These are phyloP conservation scores for Ampelomyces quisqualis DNA, from an alignment of 2,329 filamentous ascomycete species.

Conservation along the genomic window DNA sequence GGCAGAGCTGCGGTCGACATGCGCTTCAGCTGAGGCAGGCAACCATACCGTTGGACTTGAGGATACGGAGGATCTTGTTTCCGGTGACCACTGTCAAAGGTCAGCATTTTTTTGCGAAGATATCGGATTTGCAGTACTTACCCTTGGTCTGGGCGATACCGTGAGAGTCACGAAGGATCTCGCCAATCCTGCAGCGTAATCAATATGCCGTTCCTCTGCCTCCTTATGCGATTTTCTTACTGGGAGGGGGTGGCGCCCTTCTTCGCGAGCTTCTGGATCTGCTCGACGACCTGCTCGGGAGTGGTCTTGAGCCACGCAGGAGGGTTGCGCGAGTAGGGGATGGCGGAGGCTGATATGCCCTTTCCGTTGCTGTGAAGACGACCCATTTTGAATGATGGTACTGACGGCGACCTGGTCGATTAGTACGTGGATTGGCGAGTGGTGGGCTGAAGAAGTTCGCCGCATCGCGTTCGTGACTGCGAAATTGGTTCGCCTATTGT, in stretches of 20 bases:
- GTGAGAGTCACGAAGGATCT: conserved; percentile 96
- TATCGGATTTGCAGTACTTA: conserved; percentile 50
- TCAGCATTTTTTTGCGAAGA: conserved; percentile 13
- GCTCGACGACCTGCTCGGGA: conserved; percentile 96
- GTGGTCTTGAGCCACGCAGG: conserved; percentile 99
- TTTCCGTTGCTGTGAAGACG: conserved; percentile 99
- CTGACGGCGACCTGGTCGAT: conserved; percentile 23
- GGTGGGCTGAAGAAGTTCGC: conserved; percentile 21
- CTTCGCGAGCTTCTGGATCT: conserved; percentile 98
- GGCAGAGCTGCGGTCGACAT: conserved; percentile 40
- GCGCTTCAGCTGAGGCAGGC: conserved; percentile 46
- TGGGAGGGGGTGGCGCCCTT: conserved; percentile 98
- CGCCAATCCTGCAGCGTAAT: conserved; percentile 68
- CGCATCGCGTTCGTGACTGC: conserved; percentile 14
- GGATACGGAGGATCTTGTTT: conserved; percentile 99
- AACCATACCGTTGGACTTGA: conserved; percentile 93
- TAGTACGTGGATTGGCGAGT: conserved; percentile 26
- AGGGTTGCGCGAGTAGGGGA: conserved; percentile 93
- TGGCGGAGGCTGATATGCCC: conserved; percentile 93
- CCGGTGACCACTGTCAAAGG: conserved; percentile 59
- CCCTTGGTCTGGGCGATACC: conserved; percentile 97
- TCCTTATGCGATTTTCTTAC: conserved; percentile 16
- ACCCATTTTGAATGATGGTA: conserved; percentile 68
- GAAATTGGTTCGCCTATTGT: conserved; percentile 23
- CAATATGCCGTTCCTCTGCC: conserved; percentile 5